Evolutionary conservation across 805 yeast species (phyloP).

Genomic region (Hanseniaspora vineae): DNA sequence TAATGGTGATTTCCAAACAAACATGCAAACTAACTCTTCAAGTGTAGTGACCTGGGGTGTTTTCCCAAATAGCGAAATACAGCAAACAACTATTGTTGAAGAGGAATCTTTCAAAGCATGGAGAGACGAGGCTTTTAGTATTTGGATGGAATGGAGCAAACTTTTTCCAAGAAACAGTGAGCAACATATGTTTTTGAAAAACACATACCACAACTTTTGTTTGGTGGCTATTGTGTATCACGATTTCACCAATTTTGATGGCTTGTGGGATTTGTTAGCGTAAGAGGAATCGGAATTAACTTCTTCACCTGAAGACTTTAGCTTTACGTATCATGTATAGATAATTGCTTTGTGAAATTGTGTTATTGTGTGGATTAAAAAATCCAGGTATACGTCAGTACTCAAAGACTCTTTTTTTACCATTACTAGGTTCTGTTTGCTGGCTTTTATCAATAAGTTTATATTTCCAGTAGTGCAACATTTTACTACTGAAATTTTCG

Average conservation of each 20-base stretch:
- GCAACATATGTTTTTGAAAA: constrained; percentile 48
- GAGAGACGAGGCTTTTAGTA: constrained; percentile 88
- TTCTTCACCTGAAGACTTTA: too few species aligned
- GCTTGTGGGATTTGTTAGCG: constrained; percentile 56
- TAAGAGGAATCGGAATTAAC: neutral
- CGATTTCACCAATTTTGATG: constrained; percentile 60
- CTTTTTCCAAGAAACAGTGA: constrained; percentile 45
- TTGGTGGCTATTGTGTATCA: constrained; percentile 83
- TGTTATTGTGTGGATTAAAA: too few species aligned
- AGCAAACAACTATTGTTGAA: constrained; percentile 87
- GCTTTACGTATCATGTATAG: too few species aligned
- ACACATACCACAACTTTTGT: constrained; percentile 48
- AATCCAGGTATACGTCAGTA: neutral
- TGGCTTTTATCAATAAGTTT: constrained; percentile 9
- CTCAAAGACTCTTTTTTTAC: constrained; percentile 9
- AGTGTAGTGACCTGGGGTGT: constrained; percentile 98
- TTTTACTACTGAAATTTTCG: constrained; percentile 20
- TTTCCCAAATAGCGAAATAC: constrained; percentile 78
- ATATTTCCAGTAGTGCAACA: constrained; percentile 18
- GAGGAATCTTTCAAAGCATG: constrained; percentile 89
- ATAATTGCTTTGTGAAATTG: neutral
- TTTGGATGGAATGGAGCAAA: constrained; percentile 87
- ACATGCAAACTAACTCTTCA: constrained; percentile 40
- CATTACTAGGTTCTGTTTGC: constrained; percentile 2
- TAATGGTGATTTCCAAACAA: constrained; percentile 44